Conservation (phyloP, 1,139 yeast genomes). For the Kurtzmaniella quercitrusa region DNA sequence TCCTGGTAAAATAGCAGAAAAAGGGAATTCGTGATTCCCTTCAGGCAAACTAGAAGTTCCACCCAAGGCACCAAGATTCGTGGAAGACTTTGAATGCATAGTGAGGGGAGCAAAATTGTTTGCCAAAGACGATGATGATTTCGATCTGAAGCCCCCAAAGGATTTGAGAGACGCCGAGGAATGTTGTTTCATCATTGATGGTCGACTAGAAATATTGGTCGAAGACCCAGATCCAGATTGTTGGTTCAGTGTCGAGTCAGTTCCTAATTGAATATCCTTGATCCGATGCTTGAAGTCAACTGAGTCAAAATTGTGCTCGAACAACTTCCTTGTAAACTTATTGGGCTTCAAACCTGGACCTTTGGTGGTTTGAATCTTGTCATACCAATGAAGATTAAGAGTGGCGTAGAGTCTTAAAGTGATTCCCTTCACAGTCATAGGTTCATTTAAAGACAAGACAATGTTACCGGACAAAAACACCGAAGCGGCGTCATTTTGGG, state of each 20-base stretch:
- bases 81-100: constrained; percentile 10
- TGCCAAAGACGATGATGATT: constrained; percentile 27
- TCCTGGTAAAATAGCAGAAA: constrained; percentile 82
- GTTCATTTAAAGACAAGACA: constrained; percentile 73
- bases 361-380: constrained; percentile 41
- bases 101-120: constrained; percentile 14
- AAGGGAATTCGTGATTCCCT: constrained; percentile 92
- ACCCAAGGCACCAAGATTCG: constrained; percentile 15
- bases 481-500: constrained; percentile 73
- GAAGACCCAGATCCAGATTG: neutral
- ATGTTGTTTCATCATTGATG: constrained; percentile 17
- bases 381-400: constrained; percentile 57
- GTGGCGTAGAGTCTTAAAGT: constrained; percentile 63
- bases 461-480: constrained; percentile 73
- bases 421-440: constrained; percentile 63
- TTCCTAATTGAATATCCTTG: constrained; percentile 1
- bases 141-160: constrained; percentile 30
- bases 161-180: constrained; percentile 35
- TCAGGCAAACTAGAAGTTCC: constrained; percentile 40
- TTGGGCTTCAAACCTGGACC: constrained; percentile 44
- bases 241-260: neutral
- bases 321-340: constrained; percentile 61
- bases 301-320: constrained; percentile 75
- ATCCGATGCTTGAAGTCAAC: constrained; percentile 39
- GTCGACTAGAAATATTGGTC: neutral